Percentiles rank a stretch among this genome's conserved stretches.
These are phyloP conservation scores for Irineochytrium annulatum DNA, from an alignment of 192 early-diverging fungal species.

Conservation along the genomic window DNA sequence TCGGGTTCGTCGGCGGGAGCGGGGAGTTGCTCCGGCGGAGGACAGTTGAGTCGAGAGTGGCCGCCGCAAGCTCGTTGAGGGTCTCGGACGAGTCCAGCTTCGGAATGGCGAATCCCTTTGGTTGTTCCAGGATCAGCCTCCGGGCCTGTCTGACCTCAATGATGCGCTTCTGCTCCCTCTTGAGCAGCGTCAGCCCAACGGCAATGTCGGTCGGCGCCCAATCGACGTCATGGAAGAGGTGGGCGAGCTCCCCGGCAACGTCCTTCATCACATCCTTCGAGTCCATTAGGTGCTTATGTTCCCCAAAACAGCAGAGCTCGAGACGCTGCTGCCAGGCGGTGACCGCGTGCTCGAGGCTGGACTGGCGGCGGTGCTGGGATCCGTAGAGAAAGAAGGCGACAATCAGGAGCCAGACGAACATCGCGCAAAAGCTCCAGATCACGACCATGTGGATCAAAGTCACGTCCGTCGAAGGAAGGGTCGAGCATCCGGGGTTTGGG, in stretches of 20 bases:
- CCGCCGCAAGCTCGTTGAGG: constrained; percentile 10
- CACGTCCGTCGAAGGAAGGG: constrained; percentile 3
- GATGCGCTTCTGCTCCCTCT: constrained; percentile 40
- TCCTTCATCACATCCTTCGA: constrained; percentile 30
- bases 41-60: too few relatives aligned
- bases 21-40: too few relatives aligned
- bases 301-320: constrained; percentile 16
- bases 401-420: constrained; percentile 17
- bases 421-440: constrained; percentile 25
- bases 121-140: constrained; percentile 20
- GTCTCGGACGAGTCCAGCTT: constrained; percentile 1
- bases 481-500: not conserved
- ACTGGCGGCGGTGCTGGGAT: constrained; percentile 5
- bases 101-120: constrained; percentile 15
- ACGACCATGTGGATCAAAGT: constrained; percentile 27
- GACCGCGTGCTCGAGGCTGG: constrained; percentile 15
- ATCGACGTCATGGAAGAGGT: constrained; percentile 41
- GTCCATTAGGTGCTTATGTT: constrained; percentile 7
- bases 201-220: constrained; percentile 44
- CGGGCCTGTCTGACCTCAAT: constrained; percentile 26
- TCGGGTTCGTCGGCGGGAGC: too few relatives aligned
- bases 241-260: constrained; percentile 26
- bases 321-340: constrained; percentile 30
- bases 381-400: constrained; percentile 9
- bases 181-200: constrained; percentile 41